Evolutionary conservation across 768 basidiomycete species (phyloP).

Genomic region (Paxillus involutus): DNA sequence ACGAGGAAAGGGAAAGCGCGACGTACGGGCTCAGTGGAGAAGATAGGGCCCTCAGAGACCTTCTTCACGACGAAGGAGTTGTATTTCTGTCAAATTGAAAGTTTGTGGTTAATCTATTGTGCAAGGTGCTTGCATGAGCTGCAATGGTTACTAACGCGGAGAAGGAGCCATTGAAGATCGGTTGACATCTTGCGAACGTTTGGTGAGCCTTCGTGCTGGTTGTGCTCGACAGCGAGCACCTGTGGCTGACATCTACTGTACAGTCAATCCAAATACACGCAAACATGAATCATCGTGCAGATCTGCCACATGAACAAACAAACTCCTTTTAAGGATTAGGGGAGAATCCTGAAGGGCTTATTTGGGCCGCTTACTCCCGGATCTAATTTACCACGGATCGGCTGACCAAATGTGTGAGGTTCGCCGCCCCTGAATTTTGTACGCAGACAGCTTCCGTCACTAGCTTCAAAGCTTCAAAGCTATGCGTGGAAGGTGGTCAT

Average conservation of each 20-base stretch:
- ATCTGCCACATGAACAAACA: too few relatives aligned
- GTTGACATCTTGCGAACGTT: slow-evolving; percentile 61
- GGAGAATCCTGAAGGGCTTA: too few relatives aligned
- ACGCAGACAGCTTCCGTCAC: too few relatives aligned
- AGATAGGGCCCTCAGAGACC: slow-evolving; percentile 66
- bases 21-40: slow-evolving; percentile 84
- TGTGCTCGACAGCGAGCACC: slow-evolving; percentile 15
- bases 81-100: slow-evolving; percentile 52
- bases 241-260: slow-evolving; percentile 35
- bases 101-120: background rate
- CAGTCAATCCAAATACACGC: slow-evolving; percentile 26
- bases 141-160: slow-evolving; percentile 61
- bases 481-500: too few relatives aligned
- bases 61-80: slow-evolving; percentile 88
- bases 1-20: background rate
- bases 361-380: too few relatives aligned
- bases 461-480: too few relatives aligned
- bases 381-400: too few relatives aligned
- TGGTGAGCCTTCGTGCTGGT: slow-evolving; percentile 10
- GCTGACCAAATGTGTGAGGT: too few relatives aligned
- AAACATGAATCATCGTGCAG: slow-evolving; percentile 19
- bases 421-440: too few relatives aligned
- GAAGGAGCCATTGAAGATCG: slow-evolving; percentile 93
- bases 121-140: background rate
- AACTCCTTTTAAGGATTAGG: too few relatives aligned